A percentile compares a stretch with the other conserved stretches of the same genome.
Conservation (phyloP, 2,329 filamentous ascomycete genomes). For the Trichoderma gracile region DNA sequence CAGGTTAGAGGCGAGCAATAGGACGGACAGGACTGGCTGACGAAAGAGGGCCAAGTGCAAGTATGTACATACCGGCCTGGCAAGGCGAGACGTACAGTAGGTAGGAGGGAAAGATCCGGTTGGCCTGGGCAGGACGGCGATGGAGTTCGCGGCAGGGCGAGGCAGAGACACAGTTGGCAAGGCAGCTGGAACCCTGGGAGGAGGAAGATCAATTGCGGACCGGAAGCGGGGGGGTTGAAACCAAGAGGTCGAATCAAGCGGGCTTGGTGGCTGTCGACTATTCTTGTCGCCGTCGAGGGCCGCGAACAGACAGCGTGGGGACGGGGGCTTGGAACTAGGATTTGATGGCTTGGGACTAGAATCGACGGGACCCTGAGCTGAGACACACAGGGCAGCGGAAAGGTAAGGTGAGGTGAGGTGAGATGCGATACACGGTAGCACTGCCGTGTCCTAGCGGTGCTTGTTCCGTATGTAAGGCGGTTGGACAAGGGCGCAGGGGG, state of each 20-base stretch:
- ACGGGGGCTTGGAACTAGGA: conserved; percentile 20
- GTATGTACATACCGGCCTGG: too few relatives aligned
- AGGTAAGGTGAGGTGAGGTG: background rate
- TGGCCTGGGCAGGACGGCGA: background rate
- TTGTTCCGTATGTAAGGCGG: background rate
- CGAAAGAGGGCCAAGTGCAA: conserved; percentile 1
- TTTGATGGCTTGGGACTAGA: conserved; percentile 12
- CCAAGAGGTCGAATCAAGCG: conserved; percentile 9
- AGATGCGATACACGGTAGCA: background rate
- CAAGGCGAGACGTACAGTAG: background rate
- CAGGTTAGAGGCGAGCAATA: background rate
- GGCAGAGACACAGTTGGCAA: conserved; percentile 7
- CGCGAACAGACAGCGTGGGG: conserved; percentile 22
- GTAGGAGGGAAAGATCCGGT: background rate
- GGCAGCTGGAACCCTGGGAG: background rate
- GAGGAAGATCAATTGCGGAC: conserved; percentile 19
- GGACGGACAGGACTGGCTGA: background rate
- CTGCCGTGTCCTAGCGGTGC: too few relatives aligned
- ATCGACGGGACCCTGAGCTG: conserved; percentile 25
- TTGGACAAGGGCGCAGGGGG: background rate
- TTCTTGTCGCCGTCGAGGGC: conserved; percentile 19
- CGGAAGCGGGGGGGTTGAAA: conserved; percentile 23
- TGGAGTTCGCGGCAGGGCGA: background rate
- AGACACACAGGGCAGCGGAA: conserved; percentile 20
- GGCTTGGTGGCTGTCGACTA: conserved; percentile 17